Conservation (phyloP, 805 yeast genomes). For the Saturnispora zaruensis region DNA sequence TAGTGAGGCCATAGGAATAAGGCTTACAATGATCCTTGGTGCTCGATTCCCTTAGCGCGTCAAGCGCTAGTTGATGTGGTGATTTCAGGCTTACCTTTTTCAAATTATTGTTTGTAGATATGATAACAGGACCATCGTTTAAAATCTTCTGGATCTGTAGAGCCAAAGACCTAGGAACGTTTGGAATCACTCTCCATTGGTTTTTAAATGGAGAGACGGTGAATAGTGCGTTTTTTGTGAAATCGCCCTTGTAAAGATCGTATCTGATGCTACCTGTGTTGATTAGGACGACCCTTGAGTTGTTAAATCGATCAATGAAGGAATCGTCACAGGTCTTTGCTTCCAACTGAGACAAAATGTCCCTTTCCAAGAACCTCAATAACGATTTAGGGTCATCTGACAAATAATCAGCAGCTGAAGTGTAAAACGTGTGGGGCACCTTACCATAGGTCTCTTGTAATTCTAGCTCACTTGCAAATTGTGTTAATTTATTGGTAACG, state of each 20-base stretch:
- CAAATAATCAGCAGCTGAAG: constrained; percentile 55
- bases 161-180: constrained; percentile 54
- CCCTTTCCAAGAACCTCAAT: constrained; percentile 47
- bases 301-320: constrained; percentile 7
- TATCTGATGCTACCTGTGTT: constrained; percentile 88
- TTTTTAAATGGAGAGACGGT: constrained; percentile 82
- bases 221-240: constrained; percentile 69
- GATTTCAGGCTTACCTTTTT: constrained; percentile 16
- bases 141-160: constrained; percentile 42
- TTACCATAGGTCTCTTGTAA: constrained; percentile 52
- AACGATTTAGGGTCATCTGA: constrained; percentile 45
- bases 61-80: constrained; percentile 21
- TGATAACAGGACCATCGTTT: constrained; percentile 43
- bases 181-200: constrained; percentile 59
- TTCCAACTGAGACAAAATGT: constrained; percentile 36
- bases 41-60: constrained; percentile 1
- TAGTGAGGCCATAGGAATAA: constrained; percentile 60
- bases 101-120: not conserved
- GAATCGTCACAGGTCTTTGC: constrained; percentile 26
- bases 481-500: constrained; percentile 37
- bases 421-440: constrained; percentile 58
- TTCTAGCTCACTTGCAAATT: constrained; percentile 35
- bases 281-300: constrained; percentile 49
- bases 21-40: constrained; percentile 5
- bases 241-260: constrained; percentile 77